phyloP scores from a whole-genome alignment of 495 filamentous ascomycete genomes.

The Corynascus novoguineensis region DNA sequence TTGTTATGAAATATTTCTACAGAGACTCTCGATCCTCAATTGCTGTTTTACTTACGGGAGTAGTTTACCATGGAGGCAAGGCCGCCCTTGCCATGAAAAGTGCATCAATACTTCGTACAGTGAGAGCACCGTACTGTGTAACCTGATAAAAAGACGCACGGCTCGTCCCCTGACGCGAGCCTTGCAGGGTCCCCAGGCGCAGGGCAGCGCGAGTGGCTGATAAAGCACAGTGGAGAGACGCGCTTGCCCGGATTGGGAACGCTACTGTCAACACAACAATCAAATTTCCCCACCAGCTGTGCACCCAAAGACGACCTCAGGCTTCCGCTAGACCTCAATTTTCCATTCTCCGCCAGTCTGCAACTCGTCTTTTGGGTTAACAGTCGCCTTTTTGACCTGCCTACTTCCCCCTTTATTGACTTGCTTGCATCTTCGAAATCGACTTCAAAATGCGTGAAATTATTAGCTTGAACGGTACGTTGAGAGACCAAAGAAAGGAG shows the following conservation, averaged over 20 bases:
- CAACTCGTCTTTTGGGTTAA: slow-evolving; percentile 17
- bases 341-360: slow-evolving; percentile 28
- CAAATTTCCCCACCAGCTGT: slow-evolving; percentile 33
- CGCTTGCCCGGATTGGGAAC: slow-evolving; percentile 30
- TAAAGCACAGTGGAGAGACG: slow-evolving; percentile 18
- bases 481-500: slow-evolving; percentile 22
- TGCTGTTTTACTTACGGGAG: too few species aligned
- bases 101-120: too few species aligned
- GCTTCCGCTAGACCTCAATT: slow-evolving; percentile 32
- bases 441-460: slow-evolving; percentile 89
- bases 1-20: too few species aligned
- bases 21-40: too few species aligned
- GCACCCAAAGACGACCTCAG: slow-evolving; percentile 24
- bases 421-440: slow-evolving; percentile 16
- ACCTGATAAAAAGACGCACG: background rate
- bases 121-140: too few species aligned
- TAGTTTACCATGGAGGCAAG: too few species aligned
- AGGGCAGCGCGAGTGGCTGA: slow-evolving; percentile 21
- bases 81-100: too few species aligned
- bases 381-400: slow-evolving; percentile 15
- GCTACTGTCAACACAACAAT: slow-evolving; percentile 37
- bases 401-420: slow-evolving; percentile 16
- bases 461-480: slow-evolving; percentile 96
- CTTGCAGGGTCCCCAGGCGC: background rate
- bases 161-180: slow-evolving; percentile 9